phyloP scores from a whole-genome alignment of 2,329 filamentous ascomycete species.

The Incumbomyces delicatus region DNA sequence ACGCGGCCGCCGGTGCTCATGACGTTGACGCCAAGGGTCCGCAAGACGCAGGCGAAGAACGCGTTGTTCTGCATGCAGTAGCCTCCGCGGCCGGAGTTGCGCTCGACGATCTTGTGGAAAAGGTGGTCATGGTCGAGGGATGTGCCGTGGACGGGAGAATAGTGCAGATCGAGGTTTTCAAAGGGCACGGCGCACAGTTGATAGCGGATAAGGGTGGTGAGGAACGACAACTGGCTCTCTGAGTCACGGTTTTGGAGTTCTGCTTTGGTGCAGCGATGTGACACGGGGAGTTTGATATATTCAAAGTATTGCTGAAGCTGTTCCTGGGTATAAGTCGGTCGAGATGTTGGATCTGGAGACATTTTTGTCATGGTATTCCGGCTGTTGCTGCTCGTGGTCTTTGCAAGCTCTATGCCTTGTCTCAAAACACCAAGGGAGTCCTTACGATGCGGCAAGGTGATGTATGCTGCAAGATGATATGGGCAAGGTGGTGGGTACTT shows the following conservation, averaged over 20 bases:
- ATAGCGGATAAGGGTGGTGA: slow-evolving; percentile 29
- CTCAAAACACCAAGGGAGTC: no score
- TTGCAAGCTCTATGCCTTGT: no score
- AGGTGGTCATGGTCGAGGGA: slow-evolving; percentile 41
- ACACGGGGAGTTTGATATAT: slow-evolving; percentile 20
- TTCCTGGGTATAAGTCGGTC: slow-evolving; percentile 26
- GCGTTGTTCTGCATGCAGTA: slow-evolving; percentile 54
- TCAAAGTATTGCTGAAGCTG: slow-evolving; percentile 30
- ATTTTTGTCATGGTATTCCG: not conserved
- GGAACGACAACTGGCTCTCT: slow-evolving; percentile 24
- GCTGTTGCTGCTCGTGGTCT: not conserved
- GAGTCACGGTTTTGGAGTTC: slow-evolving; percentile 23
- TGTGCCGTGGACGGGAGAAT: slow-evolving; percentile 40
- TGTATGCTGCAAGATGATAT: no score
- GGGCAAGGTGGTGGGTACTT: no score
- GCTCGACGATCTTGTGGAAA: slow-evolving; percentile 44
- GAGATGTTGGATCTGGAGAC: slow-evolving; percentile 7
- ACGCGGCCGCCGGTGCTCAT: slow-evolving; percentile 49
- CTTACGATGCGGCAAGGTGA: no score
- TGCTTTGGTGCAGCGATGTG: slow-evolving; percentile 15
- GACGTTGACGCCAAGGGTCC: slow-evolving; percentile 42
- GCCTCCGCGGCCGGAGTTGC: slow-evolving; percentile 38
- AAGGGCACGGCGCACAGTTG: slow-evolving; percentile 45
- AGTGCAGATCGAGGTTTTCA: slow-evolving; percentile 49
- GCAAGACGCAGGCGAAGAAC: slow-evolving; percentile 43